These are phyloP conservation scores for Phaeosphaeriaceae sp. DNA, from an alignment of 2,329 filamentous ascomycete species.

Conservation along the genomic window DNA sequence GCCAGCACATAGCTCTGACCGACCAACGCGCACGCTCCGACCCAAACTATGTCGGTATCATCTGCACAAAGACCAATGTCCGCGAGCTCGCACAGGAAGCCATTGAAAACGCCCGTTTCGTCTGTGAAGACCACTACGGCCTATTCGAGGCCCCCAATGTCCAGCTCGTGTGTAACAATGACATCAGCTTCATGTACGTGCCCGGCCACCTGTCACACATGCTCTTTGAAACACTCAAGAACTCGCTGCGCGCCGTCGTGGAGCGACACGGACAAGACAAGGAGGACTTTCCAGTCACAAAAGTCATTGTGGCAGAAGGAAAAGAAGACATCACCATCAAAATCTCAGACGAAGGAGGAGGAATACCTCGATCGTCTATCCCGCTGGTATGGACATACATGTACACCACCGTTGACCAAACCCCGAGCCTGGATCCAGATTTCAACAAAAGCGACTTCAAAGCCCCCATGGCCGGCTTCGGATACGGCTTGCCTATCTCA, in stretches of 20 bases:
- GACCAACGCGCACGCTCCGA: constrained; percentile 90
- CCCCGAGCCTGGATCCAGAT: constrained; percentile 91
- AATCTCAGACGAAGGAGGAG: constrained; percentile 93
- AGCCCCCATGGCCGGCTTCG: constrained; percentile 97
- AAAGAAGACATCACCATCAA: constrained; percentile 99
- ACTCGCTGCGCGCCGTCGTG: constrained; percentile 94
- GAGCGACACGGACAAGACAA: constrained; percentile 95
- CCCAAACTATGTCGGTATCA: constrained; percentile 95
- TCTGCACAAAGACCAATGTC: constrained; percentile 98
- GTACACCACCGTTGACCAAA: constrained; percentile 98
- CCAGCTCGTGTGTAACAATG: constrained; percentile 91
- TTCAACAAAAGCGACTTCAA: constrained; percentile 99
- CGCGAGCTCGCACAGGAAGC: constrained; percentile 93
- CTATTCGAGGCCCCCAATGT: constrained; percentile 96
- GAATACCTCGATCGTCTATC: constrained; percentile 90
- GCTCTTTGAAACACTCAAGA: constrained; percentile 99
- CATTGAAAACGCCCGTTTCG: constrained; percentile 98
- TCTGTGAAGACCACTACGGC: constrained; percentile 98
- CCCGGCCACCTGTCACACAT: constrained; percentile 98
- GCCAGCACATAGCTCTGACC: constrained; percentile 95
- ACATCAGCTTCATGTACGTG: constrained; percentile 99
- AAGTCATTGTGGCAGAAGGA: constrained; percentile 96
- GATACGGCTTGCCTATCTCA: constrained; percentile 95
- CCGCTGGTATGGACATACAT: constrained; percentile 99
- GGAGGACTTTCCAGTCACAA: constrained; percentile 94